Base-by-base conservation (phyloP, 176 grass and related monocot species). In the Musa troglodytarum region DNA sequence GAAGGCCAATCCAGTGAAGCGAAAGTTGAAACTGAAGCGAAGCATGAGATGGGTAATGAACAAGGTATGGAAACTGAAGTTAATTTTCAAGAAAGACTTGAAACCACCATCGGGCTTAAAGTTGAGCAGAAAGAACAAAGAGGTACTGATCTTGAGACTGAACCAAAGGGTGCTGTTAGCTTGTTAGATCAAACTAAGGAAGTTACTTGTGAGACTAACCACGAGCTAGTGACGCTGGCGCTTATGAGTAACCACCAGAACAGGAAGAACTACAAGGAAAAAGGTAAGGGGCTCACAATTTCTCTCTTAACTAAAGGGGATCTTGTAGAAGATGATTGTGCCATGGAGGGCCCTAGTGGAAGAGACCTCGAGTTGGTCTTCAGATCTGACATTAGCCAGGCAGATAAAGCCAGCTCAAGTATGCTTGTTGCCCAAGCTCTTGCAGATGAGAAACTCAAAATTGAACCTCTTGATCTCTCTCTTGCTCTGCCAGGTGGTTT, bases 401-500 rank as follows among this genome's bases (percentile, higher is more conserved):
- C 52, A 34, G 72, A 84, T 76, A 74, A 78, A 77, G 61, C 28
- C 28, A 72, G 64, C 58, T 73, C 53, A 80, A 51, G 76, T 81
- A 65, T 63, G 29, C 77, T 11, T 62, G 57, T 11, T 67, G 29
- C 29, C 53, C 26, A 54, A 23, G 93, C 89, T 75, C 24, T 57
- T 23, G 80, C 80, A 72, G 11, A 83, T 71, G 86, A 88, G 1
- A 75, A 72, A 68, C 66, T 81, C 78, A 93, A 87, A 59, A 56
- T 78, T 65, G 87, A 84, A 73, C 87, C 73, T 68, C 88, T 98
- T 65, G 88, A 98, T 87, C 88, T 98, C 70, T 98, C 90, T 16
- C 86, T 98, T 73, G 86, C 84, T 69, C 76, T 98, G 23, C 89
- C 95, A 78, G 90, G 78, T 82, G 65, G 74, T 69, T 89, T 85